These are phyloP conservation scores for Dendrobium officinale DNA, from an alignment of 106 monocot genomes.

Conservation along the genomic window DNA sequence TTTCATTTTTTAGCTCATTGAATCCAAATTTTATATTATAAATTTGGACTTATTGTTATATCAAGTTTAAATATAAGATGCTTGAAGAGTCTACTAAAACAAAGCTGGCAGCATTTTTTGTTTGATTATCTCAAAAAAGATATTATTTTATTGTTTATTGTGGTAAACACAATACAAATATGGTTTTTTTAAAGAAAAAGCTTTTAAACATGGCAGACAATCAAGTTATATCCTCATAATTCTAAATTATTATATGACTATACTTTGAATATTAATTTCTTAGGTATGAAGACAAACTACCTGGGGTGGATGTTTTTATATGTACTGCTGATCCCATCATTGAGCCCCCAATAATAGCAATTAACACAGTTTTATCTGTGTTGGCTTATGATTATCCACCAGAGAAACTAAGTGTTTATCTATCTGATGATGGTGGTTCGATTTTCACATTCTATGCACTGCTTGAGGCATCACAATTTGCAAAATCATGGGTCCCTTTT, in stretches of 20 bases:
- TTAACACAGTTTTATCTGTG: conserved; percentile 67
- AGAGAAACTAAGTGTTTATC: conserved; percentile 61
- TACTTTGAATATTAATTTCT: background rate
- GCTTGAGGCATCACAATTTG: conserved; percentile 60
- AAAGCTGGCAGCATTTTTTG: too few relatives aligned
- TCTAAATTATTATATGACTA: background rate
- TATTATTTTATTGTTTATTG: too few relatives aligned
- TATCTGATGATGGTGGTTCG: conserved; percentile 71
- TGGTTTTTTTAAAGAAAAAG: too few relatives aligned
- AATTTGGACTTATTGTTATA: too few relatives aligned
- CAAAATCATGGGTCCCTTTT: conserved; percentile 71
- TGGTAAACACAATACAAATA: too few relatives aligned
- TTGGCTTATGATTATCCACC: conserved; percentile 66
- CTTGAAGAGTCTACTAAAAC: too few relatives aligned
- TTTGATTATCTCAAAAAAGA: too few relatives aligned
- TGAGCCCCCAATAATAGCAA: conserved; percentile 70
- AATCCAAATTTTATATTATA: background rate
- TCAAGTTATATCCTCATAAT: background rate
- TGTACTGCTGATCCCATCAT: conserved; percentile 66
- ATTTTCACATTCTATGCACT: conserved; percentile 77
- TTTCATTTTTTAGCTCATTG: background rate
- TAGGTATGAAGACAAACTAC: conserved; percentile 40
- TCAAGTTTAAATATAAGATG: too few relatives aligned
- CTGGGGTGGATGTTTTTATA: conserved; percentile 57
- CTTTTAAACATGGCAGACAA: background rate